A percentile compares a stretch with the other conserved stretches of the same genome.
phyloP scores from a whole-genome alignment of 345 rosid genomes.

The Pistacia atlantica region DNA sequence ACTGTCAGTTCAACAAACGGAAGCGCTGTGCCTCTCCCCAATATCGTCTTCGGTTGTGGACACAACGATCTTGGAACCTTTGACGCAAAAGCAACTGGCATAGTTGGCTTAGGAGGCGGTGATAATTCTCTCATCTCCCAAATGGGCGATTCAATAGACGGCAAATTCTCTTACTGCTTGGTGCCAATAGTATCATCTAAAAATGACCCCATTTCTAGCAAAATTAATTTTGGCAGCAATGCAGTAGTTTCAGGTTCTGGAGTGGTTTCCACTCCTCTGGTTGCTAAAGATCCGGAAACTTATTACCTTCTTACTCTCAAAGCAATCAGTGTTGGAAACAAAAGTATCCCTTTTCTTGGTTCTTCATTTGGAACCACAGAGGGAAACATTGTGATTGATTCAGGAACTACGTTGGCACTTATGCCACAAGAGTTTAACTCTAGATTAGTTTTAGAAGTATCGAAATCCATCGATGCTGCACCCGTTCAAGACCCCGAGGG shows the following conservation, averaged over 20 bases:
- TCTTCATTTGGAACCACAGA: constrained; percentile 17
- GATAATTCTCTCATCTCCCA: constrained; percentile 49
- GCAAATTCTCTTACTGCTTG: constrained; percentile 66
- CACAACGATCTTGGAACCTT: constrained; percentile 44
- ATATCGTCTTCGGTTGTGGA: constrained; percentile 52
- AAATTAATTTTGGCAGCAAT: constrained; percentile 52
- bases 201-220: constrained; percentile 30
- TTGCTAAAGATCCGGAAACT: constrained; percentile 37
- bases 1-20: constrained; percentile 43
- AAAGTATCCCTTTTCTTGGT: constrained; percentile 28
- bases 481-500: constrained; percentile 31
- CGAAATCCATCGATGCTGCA: background rate
- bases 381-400: constrained; percentile 67
- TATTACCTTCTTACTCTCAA: constrained; percentile 41
- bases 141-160: constrained; percentile 38
- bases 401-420: constrained; percentile 57
- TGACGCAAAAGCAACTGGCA: constrained; percentile 40
- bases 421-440: constrained; percentile 29
- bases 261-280: constrained; percentile 42
- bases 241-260: constrained; percentile 42
- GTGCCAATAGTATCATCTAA: constrained; percentile 29
- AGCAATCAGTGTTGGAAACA: constrained; percentile 43
- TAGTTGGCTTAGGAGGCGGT: constrained; percentile 64
- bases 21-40: constrained; percentile 31
- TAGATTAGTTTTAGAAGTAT: constrained; percentile 23